Percentiles rank a stretch among this genome's conserved stretches.
phyloP scores from a whole-genome alignment of 2,329 filamentous ascomycete genomes.

The Pestalotiopsis sp. region DNA sequence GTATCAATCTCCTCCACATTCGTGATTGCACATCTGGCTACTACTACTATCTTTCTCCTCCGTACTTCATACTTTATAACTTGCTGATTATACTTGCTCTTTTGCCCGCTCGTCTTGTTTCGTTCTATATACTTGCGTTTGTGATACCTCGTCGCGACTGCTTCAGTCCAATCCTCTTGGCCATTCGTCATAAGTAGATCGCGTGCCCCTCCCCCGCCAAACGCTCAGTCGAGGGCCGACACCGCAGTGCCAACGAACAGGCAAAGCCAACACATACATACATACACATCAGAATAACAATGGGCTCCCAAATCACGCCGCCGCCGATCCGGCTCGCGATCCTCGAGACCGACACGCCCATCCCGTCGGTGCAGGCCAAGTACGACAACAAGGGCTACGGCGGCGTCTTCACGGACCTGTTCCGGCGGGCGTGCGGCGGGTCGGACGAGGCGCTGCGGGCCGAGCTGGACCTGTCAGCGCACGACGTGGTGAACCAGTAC shows the following conservation, averaged over 20 bases:
- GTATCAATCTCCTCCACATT: neutral
- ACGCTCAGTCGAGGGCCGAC: neutral
- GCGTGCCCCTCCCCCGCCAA: neutral
- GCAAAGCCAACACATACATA: too few species aligned
- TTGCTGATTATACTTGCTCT: neutral
- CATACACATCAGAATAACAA: conserved; percentile 14
- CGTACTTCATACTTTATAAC: neutral
- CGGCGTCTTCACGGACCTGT: conserved; percentile 66
- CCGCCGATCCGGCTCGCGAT: conserved; percentile 77
- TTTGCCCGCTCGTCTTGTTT: neutral
- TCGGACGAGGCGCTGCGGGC: conserved; percentile 42
- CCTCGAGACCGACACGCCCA: conserved; percentile 83
- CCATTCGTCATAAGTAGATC: neutral
- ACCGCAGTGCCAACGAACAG: neutral
- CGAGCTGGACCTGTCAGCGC: conserved; percentile 62
- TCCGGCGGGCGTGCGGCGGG: conserved; percentile 54
- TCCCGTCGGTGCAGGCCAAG: conserved; percentile 62
- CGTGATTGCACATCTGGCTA: neutral
- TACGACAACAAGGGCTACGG: conserved; percentile 68
- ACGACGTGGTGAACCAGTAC: conserved; percentile 70
- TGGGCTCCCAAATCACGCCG: conserved; percentile 31
- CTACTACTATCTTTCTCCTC: neutral
- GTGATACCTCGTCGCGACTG: neutral
- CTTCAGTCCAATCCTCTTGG: neutral
- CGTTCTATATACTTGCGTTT: neutral